Base-by-base conservation (phyloP, 345 rosid species). In the Syzygium aqueum region DNA sequence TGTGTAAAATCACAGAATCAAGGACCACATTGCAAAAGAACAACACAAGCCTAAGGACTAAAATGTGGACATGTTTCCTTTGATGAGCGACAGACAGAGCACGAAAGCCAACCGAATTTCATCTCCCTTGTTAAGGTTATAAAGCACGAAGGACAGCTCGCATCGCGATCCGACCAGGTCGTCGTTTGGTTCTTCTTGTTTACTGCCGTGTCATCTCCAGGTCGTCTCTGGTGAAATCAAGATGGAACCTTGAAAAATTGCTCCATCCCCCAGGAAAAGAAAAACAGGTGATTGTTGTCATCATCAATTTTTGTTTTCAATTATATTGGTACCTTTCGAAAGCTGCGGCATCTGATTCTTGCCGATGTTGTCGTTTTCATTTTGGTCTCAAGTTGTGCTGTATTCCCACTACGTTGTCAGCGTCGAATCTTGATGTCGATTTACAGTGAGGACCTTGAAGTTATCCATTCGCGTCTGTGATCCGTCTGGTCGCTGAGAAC, bases 281-380 rank as follows among this genome's bases (percentile, higher is more conserved):
- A 67, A 67, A 30, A 4, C 46, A 40, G 14, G 80, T 33, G 19
- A 33, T 19, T 33, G 25, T 19, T 73, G 0, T 73, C 82, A n/a
- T n/a, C 73, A 2, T n/a, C 73, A 0, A 0, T 15, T 17, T 10
- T 14, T 14, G n/a, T 27, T 27, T 6, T n/a, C n/a, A 61, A 61
- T n/a, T 17, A n/a, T n/a, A 12, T n/a, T 7, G 73, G 73, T n/a
- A 61, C 73, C 19, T 61, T n/a, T n/a, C 33, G 73, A n/a, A 0
- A 61, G 73, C 73, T 27, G 73, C 19, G 33, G 73, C 33, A 61
- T 61, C 33, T 61, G 2, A n/a, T 61, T 61, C 73, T 61, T n/a
- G 33, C 73, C 0, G 73, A 7, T 8, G 33, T 14, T 61, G 73
- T 61, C 0, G 3, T 6, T 59, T 1, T 61, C n/a, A 30, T 61